Evolutionary conservation across 2,329 filamentous ascomycete genomes (phyloP).

Genomic region (Xylariaceae sp.): DNA sequence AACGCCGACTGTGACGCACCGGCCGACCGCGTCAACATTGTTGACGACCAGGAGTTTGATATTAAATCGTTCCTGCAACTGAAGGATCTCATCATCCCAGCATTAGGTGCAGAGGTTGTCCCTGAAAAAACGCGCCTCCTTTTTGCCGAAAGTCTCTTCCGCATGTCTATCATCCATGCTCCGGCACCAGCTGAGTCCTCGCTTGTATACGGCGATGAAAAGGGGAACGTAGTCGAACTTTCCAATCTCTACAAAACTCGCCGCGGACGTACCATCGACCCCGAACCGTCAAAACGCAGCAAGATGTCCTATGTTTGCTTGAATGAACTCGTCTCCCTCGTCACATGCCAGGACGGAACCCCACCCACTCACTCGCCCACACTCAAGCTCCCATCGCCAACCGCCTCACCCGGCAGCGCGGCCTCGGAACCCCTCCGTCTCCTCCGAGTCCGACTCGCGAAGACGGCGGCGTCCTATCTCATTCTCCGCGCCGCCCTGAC

Average conservation of each 20-base stretch:
- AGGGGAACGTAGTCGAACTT: conserved; percentile 45
- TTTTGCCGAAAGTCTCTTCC: conserved; percentile 74
- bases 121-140: conserved; percentile 60
- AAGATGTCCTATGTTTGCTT: conserved; percentile 77
- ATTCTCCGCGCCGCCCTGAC: conserved; percentile 76
- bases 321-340: conserved; percentile 69
- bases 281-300: conserved; percentile 58
- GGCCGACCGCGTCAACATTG: conserved; percentile 44
- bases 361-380: conserved; percentile 38
- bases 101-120: conserved; percentile 61
- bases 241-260: conserved; percentile 58
- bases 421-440: conserved; percentile 30
- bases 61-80: conserved; percentile 67
- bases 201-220: conserved; percentile 47
- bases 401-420: conserved; percentile 19
- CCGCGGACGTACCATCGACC: conserved; percentile 66
- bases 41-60: conserved; percentile 74
- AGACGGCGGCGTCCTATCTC: conserved; percentile 72
- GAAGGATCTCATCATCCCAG: conserved; percentile 65
- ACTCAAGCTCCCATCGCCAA: conserved; percentile 36
- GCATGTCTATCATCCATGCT: conserved; percentile 72
- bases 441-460: conserved; percentile 58
- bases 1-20: conserved; percentile 54
- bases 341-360: conserved; percentile 45
- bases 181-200: conserved; percentile 51